A percentile compares a stretch with the other conserved stretches of the same genome.
phyloP scores from a whole-genome alignment of 2,329 filamentous ascomycete species.

The Fusarium avenaceum region DNA sequence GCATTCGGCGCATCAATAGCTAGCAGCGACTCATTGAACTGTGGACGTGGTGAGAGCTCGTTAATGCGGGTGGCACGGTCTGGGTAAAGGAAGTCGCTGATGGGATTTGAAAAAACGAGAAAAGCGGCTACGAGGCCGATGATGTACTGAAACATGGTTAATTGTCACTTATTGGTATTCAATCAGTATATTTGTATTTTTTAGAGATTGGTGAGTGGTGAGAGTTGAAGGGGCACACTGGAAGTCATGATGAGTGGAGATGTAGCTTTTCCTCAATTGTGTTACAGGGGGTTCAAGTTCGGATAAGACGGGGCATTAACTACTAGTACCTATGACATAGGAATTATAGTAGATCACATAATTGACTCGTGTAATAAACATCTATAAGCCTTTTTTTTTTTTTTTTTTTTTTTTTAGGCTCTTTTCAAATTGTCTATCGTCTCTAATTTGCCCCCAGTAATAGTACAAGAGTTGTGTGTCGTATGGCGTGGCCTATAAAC shows the following conservation, averaged over 20 bases:
- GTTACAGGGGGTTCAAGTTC: constrained; percentile 24
- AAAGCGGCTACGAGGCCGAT: constrained; percentile 59
- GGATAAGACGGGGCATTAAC: constrained; percentile 19
- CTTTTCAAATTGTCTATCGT: background rate
- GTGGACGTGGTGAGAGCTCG: constrained; percentile 57
- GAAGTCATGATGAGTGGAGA: constrained; percentile 32
- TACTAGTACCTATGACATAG: background rate
- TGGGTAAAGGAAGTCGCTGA: constrained; percentile 55
- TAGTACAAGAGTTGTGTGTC: constrained; percentile 39
- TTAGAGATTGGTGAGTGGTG: background rate
- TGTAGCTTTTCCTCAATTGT: constrained; percentile 11
- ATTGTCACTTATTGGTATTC: background rate
- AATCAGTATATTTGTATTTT: background rate
- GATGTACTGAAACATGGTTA: constrained; percentile 61
- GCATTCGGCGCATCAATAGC: constrained; percentile 60
- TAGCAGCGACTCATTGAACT: constrained; percentile 65
- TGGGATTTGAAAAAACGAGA: constrained; percentile 61
- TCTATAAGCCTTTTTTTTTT: background rate
- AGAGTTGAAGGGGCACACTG: background rate
- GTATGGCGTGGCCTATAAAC: constrained; percentile 3
- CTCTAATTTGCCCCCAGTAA: background rate
- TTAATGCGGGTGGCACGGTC: constrained; percentile 31
- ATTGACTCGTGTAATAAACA: background rate
- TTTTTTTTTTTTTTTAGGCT: background rate
- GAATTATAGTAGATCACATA: background rate